These are phyloP conservation scores for Phytophthora fragariaefolia DNA, from an alignment of 352 stramenopile genomes.

Conservation along the genomic window DNA sequence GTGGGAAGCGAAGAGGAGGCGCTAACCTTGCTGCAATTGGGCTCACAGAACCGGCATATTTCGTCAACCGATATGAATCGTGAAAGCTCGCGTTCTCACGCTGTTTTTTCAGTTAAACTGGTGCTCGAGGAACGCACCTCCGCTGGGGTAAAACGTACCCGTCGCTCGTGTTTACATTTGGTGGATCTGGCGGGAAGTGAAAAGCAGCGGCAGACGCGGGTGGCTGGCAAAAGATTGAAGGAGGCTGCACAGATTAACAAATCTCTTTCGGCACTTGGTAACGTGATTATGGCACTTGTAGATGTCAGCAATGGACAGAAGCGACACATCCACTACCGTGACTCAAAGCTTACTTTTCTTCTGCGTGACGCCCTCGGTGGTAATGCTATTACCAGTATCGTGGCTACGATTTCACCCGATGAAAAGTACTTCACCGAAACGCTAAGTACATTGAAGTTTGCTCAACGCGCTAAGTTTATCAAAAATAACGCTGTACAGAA, in stretches of 20 bases:
- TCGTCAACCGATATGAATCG: slow-evolving; percentile 98
- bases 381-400: slow-evolving; percentile 89
- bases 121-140: slow-evolving; percentile 80
- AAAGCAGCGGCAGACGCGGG: slow-evolving; percentile 85
- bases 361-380: slow-evolving; percentile 82
- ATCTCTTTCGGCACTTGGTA: slow-evolving; percentile 85
- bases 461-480: slow-evolving; percentile 89
- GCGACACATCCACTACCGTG: slow-evolving; percentile 85
- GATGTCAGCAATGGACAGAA: slow-evolving; percentile 84
- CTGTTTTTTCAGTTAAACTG: slow-evolving; percentile 97
- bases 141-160: slow-evolving; percentile 62
- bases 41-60: slow-evolving; percentile 92
- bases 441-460: slow-evolving; percentile 89
- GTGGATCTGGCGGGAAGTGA: slow-evolving; percentile 91
- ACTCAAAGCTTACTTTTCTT: slow-evolving; percentile 89
- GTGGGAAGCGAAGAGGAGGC: slow-evolving; percentile 72
- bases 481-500: slow-evolving; percentile 91
- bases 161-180: slow-evolving; percentile 82
- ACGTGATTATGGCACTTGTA: slow-evolving; percentile 91
- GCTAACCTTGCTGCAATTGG: slow-evolving; percentile 76
- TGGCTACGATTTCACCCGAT: slow-evolving; percentile 80
- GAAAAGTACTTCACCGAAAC: slow-evolving; percentile 90
- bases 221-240: slow-evolving; percentile 83
- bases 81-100: slow-evolving; percentile 96
- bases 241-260: slow-evolving; percentile 93